Evolutionary conservation across 257 asterid genomes (phyloP), one percentile per base, ranked within the genome.

Genomic region (Nemophila menziesii): DNA sequence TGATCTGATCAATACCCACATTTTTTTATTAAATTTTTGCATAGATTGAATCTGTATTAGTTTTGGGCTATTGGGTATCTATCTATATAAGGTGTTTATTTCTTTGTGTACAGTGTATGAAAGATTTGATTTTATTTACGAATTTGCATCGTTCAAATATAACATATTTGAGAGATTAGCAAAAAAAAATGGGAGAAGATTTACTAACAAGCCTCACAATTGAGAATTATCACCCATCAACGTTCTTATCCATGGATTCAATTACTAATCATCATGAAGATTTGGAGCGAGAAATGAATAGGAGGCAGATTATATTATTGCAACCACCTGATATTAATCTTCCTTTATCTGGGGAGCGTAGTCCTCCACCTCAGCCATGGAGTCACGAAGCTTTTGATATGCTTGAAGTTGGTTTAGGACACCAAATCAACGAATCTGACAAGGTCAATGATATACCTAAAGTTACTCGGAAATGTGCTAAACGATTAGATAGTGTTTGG

Each of bases 401-500:
- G 36, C 34, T 21, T 44, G 36, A 44, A n/a, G 52, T 46, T 27
- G 15, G 52, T 0, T 14, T 46, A 3, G 39, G 39, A 1, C 20
- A 22, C 33, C 52, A 46, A 10, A 6, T 23, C 16, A 20, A 17
- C 12, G 52, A 46, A 3, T 13, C 39, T 5, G 52, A 46, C 8
- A 46, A 11, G 19, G 8, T 16, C 22, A 8, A n/a, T 1, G 33
- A 46, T 46, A 15, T 46, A 15, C 16, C 22, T 16, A 46, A 46
- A 27, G 40, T 46, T 46, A 40, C 39, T 22, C 17, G 39, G 52
- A 46, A 46, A 46, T 46, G 52, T 24, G 52, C 39, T 33, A 55
- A 48, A 53, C 44, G 36, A 19, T 15, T 44, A 36, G 49, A 44
- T 44, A 44, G 49, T 44, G 49, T 44, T 44, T 44, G 49, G 49